Evolutionary conservation across 768 basidiomycete genomes (phyloP).

Genomic region (Leccinum arenicola): DNA sequence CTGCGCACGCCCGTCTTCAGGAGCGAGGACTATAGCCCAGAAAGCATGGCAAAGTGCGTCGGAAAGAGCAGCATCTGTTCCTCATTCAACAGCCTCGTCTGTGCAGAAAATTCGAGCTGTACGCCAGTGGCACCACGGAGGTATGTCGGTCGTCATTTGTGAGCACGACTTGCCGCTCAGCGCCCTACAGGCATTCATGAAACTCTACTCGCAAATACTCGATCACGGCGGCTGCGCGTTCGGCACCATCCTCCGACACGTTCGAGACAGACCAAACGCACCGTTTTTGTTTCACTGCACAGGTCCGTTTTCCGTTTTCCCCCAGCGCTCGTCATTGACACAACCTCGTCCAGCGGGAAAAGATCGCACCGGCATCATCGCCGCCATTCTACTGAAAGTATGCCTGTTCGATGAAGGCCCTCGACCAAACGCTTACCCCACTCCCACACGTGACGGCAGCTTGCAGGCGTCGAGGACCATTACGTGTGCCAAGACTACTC

Average conservation of each 20-base stretch:
- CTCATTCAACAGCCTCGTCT: slow-evolving; percentile 7
- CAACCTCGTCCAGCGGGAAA: slow-evolving; percentile 56
- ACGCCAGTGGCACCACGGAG: slow-evolving; percentile 79
- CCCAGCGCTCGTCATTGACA: neutral
- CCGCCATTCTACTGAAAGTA: slow-evolving; percentile 72
- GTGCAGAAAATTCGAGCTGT: slow-evolving; percentile 49
- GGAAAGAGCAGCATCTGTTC: slow-evolving; percentile 10
- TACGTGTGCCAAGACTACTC: slow-evolving; percentile 72
- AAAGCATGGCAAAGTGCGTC: slow-evolving; percentile 81
- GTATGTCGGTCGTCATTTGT: slow-evolving; percentile 32
- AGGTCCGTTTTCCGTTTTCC: slow-evolving; percentile 28
- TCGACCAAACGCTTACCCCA: neutral
- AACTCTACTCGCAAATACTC: slow-evolving; percentile 77
- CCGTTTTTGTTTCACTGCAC: slow-evolving; percentile 78
- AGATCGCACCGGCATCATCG: slow-evolving; percentile 76
- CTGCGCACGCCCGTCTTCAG: slow-evolving; percentile 61
- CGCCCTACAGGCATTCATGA: slow-evolving; percentile 65
- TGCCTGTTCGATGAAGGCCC: neutral
- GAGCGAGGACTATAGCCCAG: slow-evolving; percentile 78
- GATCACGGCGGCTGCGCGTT: slow-evolving; percentile 70
- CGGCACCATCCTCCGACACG: slow-evolving; percentile 67
- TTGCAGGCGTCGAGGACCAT: slow-evolving; percentile 68
- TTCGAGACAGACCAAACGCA: slow-evolving; percentile 64
- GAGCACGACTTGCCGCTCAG: neutral
- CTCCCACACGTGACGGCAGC: slow-evolving; percentile 36